A percentile compares a stretch with the other conserved stretches of the same genome.
Evolutionary conservation across 2,329 filamentous ascomycete genomes (phyloP).

Genomic region (Acephala macrosclerotiorum): DNA sequence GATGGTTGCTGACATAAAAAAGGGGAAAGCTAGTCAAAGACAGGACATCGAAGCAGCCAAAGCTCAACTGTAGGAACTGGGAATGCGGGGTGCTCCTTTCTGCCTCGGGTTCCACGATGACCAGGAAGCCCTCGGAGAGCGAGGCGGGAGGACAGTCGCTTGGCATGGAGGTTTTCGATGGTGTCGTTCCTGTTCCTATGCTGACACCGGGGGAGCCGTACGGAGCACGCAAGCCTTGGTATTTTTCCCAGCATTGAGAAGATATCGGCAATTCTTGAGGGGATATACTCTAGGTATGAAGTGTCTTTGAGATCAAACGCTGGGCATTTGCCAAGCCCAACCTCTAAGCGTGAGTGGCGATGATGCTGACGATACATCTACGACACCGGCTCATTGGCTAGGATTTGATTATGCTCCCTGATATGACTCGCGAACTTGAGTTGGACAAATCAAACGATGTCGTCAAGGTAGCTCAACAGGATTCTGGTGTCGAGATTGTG

Average conservation of each 20-base stretch:
- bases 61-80: conserved; percentile 90
- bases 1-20: not conserved
- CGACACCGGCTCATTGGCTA: not conserved
- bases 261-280: not conserved
- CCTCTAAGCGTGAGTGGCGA: not conserved
- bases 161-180: conserved; percentile 55
- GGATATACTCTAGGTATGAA: not conserved
- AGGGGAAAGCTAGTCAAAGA: conserved; percentile 83
- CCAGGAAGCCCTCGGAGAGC: conserved; percentile 2
- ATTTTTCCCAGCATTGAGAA: conserved; percentile 17
- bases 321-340: not conserved
- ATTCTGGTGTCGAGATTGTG: not conserved
- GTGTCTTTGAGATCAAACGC: not conserved
- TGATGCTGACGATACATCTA: not conserved
- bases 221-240: conserved; percentile 41
- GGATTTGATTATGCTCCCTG: not conserved
- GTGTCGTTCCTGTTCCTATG: conserved; percentile 69
- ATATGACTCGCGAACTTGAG: not conserved
- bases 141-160: conserved; percentile 16
- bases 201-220: conserved; percentile 58
- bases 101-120: conserved; percentile 45
- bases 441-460: not conserved
- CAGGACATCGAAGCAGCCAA: conserved; percentile 69
- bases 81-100: conserved; percentile 89
- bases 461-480: not conserved